Percentiles rank a stretch among this genome's conserved stretches.
phyloP scores from a whole-genome alignment of 805 yeast genomes.

The Nakazawaea anatomiae region DNA sequence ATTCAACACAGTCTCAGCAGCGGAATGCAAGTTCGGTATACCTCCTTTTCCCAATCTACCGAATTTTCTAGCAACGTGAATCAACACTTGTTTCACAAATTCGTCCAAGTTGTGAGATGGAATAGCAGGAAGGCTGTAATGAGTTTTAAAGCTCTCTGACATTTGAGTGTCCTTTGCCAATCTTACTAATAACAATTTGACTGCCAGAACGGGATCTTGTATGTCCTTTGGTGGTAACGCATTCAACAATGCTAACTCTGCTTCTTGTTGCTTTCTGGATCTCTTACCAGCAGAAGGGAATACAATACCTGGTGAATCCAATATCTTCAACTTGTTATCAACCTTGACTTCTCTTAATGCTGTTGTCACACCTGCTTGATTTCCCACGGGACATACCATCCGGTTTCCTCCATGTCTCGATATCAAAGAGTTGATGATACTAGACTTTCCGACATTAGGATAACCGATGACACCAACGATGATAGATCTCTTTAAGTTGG shows the following conservation, averaged over 20 bases:
- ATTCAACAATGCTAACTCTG: conserved; percentile 82
- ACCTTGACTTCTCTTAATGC: conserved; percentile 86
- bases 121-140: conserved; percentile 77
- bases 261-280: conserved; percentile 62
- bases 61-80: conserved; percentile 86
- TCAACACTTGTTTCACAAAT: conserved; percentile 78
- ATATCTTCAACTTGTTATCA: conserved; percentile 79
- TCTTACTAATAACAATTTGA: conserved; percentile 68
- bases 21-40: conserved; percentile 80
- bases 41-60: conserved; percentile 95
- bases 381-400: conserved; percentile 92
- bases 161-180: conserved; percentile 67
- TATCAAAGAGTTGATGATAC: conserved; percentile 84
- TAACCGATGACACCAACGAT: conserved; percentile 95
- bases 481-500: conserved; percentile 82
- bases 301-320: conserved; percentile 97
- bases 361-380: conserved; percentile 96
- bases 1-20: conserved; percentile 74
- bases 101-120: conserved; percentile 68
- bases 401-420: conserved; percentile 70
- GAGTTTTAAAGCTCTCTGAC: conserved; percentile 68
- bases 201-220: conserved; percentile 78
- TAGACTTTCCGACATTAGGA: conserved; percentile 96
- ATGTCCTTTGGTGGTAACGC: conserved; percentile 87
- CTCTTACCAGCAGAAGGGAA: conserved; percentile 62